These are phyloP conservation scores for Chlorella sp. DNA, from an alignment of 139 green algal species.

Conservation along the genomic window DNA sequence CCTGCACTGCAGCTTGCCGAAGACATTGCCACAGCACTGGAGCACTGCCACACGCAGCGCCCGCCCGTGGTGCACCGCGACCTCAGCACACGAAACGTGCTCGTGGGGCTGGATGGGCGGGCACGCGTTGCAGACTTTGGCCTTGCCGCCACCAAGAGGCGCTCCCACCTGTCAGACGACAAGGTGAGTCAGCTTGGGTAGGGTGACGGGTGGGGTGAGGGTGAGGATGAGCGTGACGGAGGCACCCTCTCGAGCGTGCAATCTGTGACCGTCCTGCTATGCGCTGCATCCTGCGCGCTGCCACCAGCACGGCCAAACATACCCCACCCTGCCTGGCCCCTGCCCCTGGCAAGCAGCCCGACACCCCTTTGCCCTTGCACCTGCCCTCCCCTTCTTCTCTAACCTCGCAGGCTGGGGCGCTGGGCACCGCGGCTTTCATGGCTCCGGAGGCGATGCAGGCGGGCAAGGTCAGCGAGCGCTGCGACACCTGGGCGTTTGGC, in stretches of 20 bases:
- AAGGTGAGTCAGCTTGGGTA: not conserved
- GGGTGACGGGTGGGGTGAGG: not conserved
- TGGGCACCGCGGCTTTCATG: conserved; percentile 46
- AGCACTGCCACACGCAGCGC: conserved; percentile 36
- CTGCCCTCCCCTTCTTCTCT: not conserved
- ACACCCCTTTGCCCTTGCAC: too few species aligned
- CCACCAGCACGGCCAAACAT: not conserved
- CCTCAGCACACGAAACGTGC: conserved; percentile 23
- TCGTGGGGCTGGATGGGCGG: conserved; percentile 12
- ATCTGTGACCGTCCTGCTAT: not conserved
- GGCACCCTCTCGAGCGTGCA: too few species aligned
- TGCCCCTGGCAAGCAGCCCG: too few species aligned
- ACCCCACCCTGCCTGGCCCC: too few species aligned
- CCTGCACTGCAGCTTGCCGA: conserved; percentile 17
- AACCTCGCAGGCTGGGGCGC: not conserved
- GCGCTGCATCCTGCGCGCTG: not conserved
- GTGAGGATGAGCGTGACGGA: too few species aligned
- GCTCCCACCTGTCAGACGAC: conserved; percentile 26
- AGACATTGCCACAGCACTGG: conserved; percentile 33
- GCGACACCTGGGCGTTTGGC: conserved; percentile 38
- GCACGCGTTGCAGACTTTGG: conserved; percentile 48
- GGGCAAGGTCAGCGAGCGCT: not conserved
- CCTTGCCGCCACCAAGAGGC: conserved; percentile 27
- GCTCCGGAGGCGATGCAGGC: conserved; percentile 42
- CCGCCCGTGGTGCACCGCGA: conserved; percentile 47